Evolutionary conservation across 2,329 filamentous ascomycete species (phyloP).

Genomic region (Penicillium hesseltinei): DNA sequence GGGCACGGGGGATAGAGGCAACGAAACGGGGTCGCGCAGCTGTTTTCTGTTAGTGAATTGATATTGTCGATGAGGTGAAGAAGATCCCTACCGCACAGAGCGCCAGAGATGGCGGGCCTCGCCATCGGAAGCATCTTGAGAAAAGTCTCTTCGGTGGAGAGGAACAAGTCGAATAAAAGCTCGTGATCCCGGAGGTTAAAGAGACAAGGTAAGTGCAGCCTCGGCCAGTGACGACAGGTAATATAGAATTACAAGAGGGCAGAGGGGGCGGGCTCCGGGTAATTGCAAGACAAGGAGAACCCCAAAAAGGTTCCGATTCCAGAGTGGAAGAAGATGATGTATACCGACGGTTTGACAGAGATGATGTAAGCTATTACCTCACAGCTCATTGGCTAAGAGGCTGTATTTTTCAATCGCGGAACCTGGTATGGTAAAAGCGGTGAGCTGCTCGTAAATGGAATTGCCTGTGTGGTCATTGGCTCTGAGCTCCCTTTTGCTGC

Average conservation of each 20-base stretch:
- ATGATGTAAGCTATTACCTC: constrained; percentile 15
- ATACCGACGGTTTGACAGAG: constrained; percentile 7
- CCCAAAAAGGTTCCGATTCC: constrained; percentile 17
- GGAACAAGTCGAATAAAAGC: constrained; percentile 1
- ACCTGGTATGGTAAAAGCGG: constrained; percentile 22
- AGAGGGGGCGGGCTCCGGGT: constrained; percentile 21
- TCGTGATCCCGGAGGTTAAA: background rate
- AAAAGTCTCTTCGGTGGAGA: background rate
- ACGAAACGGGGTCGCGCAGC: constrained; percentile 30
- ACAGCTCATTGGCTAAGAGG: constrained; percentile 1
- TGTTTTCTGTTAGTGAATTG: constrained; percentile 23
- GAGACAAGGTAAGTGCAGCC: background rate
- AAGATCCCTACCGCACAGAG: constrained; percentile 27
- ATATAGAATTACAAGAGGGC: constrained; percentile 4
- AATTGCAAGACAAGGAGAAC: constrained; percentile 20
- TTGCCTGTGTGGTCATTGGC: constrained; percentile 18
- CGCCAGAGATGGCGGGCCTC: constrained; percentile 28
- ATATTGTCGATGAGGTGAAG: background rate
- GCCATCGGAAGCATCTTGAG: constrained; percentile 29
- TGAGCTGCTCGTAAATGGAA: constrained; percentile 21
- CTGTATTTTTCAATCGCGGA: constrained; percentile 2
- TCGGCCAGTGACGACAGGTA: constrained; percentile 6
- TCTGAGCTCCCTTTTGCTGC: constrained; percentile 2
- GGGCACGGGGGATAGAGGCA: constrained; percentile 34
- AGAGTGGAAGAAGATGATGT: constrained; percentile 17